Evolutionary conservation across 495 filamentous ascomycete species (phyloP).

Genomic region (Hyaloscypha bicolor): DNA sequence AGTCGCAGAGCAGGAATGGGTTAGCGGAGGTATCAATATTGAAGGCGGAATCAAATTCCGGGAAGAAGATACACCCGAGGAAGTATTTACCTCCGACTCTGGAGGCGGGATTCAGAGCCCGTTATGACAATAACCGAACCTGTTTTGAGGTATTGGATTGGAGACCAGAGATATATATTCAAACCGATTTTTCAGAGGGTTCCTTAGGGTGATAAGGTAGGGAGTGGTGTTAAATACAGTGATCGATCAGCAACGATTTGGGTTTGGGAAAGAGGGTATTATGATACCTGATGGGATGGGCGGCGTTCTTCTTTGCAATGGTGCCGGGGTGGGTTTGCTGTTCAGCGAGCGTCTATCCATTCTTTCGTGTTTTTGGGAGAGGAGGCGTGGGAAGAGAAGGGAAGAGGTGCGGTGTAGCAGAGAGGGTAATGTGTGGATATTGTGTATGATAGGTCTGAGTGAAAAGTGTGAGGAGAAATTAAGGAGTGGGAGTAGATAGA

Average conservation of each 20-base stretch:
- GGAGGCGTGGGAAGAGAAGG: neutral
- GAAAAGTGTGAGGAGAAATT: no score
- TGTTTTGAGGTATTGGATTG: neutral
- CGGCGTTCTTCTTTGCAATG: neutral
- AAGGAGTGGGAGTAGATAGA: neutral
- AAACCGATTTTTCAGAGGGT: neutral
- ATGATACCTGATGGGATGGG: neutral
- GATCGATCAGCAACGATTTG: neutral
- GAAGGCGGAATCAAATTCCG: constrained; percentile 69
- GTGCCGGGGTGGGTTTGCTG: neutral
- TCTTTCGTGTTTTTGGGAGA: neutral
- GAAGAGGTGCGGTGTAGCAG: no score
- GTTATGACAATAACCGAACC: constrained; percentile 15
- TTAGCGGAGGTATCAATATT: constrained; percentile 69
- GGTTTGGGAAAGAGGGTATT: neutral
- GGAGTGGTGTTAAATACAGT: neutral
- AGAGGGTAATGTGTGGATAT: neutral
- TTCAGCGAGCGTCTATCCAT: neutral
- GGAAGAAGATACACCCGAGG: constrained; percentile 63
- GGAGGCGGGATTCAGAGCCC: constrained; percentile 15
- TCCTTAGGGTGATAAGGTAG: neutral
- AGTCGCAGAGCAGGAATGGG: constrained; percentile 74
- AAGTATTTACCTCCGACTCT: constrained; percentile 34
- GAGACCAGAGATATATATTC: neutral
- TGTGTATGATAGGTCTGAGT: neutral